phyloP scores from a whole-genome alignment of 257 asterid species.

The Verbena officinalis region DNA sequence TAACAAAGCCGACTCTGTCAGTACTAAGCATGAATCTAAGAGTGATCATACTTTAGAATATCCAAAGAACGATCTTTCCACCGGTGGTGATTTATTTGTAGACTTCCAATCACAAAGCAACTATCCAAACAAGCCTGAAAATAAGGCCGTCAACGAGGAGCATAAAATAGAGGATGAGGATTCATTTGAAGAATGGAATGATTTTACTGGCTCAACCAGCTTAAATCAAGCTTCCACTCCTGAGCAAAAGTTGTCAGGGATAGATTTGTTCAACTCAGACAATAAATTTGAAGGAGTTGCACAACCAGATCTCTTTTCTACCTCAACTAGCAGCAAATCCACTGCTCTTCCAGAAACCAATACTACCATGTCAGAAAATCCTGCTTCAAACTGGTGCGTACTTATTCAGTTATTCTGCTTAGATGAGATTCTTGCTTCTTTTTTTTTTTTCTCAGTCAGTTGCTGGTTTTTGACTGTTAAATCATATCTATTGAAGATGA shows the following conservation, averaged over 20 bases:
- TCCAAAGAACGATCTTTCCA: constrained; percentile 34
- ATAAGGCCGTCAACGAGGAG: constrained; percentile 31
- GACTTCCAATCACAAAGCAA: constrained; percentile 47
- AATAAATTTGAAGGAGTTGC: constrained; percentile 45
- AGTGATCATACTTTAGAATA: constrained; percentile 29
- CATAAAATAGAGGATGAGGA: constrained; percentile 40
- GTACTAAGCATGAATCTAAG: constrained; percentile 35
- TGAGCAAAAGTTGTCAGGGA: constrained; percentile 40
- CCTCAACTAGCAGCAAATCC: constrained; percentile 37
- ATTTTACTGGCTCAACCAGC: constrained; percentile 57
- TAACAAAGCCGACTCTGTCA: constrained; percentile 32
- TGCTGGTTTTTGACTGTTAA: constrained; percentile 25
- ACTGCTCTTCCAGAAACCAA: constrained; percentile 37
- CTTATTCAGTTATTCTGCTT: constrained; percentile 20
- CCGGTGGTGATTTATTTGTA: constrained; percentile 56
- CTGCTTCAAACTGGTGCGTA: constrained; percentile 57
- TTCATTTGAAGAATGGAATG: constrained; percentile 66
- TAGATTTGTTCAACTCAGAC: constrained; percentile 46
- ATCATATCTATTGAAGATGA: background rate
- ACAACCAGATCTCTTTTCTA: constrained; percentile 46
- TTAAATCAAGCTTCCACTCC: constrained; percentile 36
- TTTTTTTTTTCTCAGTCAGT: background rate
- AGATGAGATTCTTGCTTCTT: constrained; percentile 12
- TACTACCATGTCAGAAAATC: constrained; percentile 37
- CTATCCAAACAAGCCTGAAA: constrained; percentile 33